Evolutionary conservation across 1,139 yeast species (phyloP).

Genomic region (Taphrina sp.): DNA sequence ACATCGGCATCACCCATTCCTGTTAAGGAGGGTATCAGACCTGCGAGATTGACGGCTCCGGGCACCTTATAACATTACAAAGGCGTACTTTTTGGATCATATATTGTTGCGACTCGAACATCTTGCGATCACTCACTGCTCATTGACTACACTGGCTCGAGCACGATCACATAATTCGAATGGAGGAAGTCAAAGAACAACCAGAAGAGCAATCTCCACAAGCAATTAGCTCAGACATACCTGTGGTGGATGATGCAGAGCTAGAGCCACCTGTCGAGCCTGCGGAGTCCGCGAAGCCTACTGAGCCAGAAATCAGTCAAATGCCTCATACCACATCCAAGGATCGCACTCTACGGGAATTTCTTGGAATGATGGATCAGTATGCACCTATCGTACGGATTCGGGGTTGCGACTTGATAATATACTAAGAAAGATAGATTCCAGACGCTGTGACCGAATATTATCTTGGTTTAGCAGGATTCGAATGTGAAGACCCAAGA

Average conservation of each 20-base stretch:
- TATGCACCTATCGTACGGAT: slow-evolving; percentile 69
- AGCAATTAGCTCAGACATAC: background rate
- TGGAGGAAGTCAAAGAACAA: too few species aligned
- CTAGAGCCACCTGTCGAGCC: background rate
- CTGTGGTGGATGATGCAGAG: background rate
- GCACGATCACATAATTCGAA: too few species aligned
- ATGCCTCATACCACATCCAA: slow-evolving; percentile 16
- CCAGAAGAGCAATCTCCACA: background rate
- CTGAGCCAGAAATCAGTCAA: background rate
- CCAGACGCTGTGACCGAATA: slow-evolving; percentile 99
- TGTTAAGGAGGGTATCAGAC: too few species aligned
- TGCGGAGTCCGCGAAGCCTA: background rate
- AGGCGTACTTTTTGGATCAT: too few species aligned
- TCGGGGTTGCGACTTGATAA: background rate
- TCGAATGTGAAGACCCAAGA: slow-evolving; percentile 73
- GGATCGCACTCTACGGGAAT: slow-evolving; percentile 86
- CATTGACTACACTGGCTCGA: too few species aligned
- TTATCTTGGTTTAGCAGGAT: slow-evolving; percentile 83
- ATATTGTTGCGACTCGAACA: too few species aligned
- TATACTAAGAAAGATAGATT: slow-evolving; percentile 46
- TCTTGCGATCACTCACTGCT: too few species aligned
- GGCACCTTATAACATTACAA: too few species aligned
- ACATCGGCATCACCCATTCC: too few species aligned
- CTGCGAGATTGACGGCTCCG: too few species aligned
- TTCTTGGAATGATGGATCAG: slow-evolving; percentile 84